Evolutionary conservation across 306 rosid species (phyloP).

Genomic region (Malus sylvestris): DNA sequence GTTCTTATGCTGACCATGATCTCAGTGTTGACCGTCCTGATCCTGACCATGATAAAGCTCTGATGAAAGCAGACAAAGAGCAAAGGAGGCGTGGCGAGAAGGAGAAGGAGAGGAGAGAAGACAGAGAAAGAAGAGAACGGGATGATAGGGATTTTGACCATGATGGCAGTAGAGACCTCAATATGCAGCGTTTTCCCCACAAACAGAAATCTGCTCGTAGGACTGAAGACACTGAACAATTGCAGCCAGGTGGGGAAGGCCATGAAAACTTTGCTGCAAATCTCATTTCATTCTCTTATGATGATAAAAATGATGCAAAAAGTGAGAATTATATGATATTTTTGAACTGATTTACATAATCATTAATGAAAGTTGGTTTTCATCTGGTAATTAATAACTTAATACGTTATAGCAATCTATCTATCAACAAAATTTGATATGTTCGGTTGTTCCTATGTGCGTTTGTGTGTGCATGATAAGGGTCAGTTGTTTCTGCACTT

Average conservation of each 20-base stretch:
- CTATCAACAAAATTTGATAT: not conserved
- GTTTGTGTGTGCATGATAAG: not conserved
- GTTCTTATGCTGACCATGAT: slow-evolving; percentile 69
- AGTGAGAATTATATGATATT: slow-evolving; percentile 46
- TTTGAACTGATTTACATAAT: not conserved
- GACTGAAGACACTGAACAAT: slow-evolving; percentile 74
- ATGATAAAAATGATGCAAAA: slow-evolving; percentile 64
- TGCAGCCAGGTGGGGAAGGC: slow-evolving; percentile 57
- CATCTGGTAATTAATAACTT: not conserved
- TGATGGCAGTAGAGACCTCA: slow-evolving; percentile 57
- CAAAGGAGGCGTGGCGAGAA: slow-evolving; percentile 75
- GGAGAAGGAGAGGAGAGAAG: slow-evolving; percentile 80
- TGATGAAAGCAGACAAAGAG: slow-evolving; percentile 71
- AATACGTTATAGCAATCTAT: not conserved
- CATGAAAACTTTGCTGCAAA: slow-evolving; percentile 61
- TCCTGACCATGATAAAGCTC: slow-evolving; percentile 59
- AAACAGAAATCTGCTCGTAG: slow-evolving; percentile 58
- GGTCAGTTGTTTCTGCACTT: not conserved
- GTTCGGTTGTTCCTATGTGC: not conserved
- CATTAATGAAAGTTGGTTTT: not conserved
- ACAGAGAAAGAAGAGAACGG: slow-evolving; percentile 69
- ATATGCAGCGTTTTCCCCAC: slow-evolving; percentile 49
- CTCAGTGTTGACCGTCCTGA: slow-evolving; percentile 86
- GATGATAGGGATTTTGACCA: slow-evolving; percentile 80
- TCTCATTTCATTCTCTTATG: slow-evolving; percentile 61